Percentiles rank a stretch among this genome's conserved stretches.
These are phyloP conservation scores for Collybia sordida DNA, from an alignment of 768 basidiomycete species.

Conservation along the genomic window DNA sequence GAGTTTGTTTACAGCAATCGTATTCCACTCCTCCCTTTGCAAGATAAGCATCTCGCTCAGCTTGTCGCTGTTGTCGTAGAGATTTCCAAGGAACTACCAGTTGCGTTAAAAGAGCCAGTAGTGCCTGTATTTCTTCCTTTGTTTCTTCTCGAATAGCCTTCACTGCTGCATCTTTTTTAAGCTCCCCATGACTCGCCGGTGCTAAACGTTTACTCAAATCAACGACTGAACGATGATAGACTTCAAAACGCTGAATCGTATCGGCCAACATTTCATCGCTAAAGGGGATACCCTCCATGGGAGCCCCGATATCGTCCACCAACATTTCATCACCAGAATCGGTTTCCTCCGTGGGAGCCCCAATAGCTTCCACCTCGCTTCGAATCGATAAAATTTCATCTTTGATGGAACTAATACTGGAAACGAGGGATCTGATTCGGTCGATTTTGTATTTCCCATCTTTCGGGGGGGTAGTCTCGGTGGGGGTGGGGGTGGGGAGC, in stretches of 20 bases:
- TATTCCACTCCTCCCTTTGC: background rate
- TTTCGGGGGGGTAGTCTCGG: background rate
- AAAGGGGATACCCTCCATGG: background rate
- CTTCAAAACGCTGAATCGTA: background rate
- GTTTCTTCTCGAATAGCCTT: constrained; percentile 1
- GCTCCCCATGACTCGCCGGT: no score
- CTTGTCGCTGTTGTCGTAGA: background rate
- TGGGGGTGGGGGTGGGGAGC: background rate
- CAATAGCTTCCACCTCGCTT: background rate
- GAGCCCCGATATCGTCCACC: no score
- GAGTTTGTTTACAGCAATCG: background rate
- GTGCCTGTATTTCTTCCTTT: background rate
- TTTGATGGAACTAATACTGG: background rate
- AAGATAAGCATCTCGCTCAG: background rate
- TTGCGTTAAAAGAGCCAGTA: background rate
- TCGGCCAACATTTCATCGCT: background rate
- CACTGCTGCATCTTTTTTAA: background rate
- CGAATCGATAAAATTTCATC: background rate
- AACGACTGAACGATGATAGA: background rate
- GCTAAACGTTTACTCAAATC: no score
- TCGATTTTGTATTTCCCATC: constrained; percentile 3
- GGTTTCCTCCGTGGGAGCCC: no score
- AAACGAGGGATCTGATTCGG: background rate
- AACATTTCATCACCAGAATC: no score
- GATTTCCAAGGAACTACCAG: background rate